Percentiles rank a stretch among this genome's conserved stretches.
Conservation (phyloP, 2,329 filamentous ascomycete species). For the Coniochaeta prunicola region DNA sequence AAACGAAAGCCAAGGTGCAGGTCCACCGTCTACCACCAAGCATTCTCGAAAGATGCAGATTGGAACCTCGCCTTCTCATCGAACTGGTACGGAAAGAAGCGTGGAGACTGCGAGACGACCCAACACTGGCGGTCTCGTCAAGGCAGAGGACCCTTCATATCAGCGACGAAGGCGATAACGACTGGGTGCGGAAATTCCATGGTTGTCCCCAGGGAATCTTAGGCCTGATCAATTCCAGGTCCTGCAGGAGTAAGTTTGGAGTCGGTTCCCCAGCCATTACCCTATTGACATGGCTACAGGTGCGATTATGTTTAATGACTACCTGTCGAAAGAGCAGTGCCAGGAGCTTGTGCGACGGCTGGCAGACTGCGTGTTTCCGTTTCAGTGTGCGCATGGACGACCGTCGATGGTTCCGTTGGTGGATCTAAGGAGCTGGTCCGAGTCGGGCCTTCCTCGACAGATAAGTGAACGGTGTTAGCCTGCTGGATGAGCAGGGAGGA, state of each 20-base stretch:
- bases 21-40: constrained; percentile 52
- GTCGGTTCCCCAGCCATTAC: background rate
- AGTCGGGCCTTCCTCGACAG: background rate
- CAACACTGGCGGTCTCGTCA: constrained; percentile 3
- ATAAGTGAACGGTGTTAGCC: background rate
- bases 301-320: constrained; percentile 83
- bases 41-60: constrained; percentile 68
- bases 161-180: constrained; percentile 6
- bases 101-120: constrained; percentile 55
- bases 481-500: too few relatives aligned
- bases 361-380: constrained; percentile 62
- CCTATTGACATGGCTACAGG: constrained; percentile 19
- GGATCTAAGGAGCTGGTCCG: constrained; percentile 30
- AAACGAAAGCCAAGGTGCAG: constrained; percentile 5
- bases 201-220: constrained; percentile 69
- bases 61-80: constrained; percentile 64
- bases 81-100: constrained; percentile 68
- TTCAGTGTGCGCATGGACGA: constrained; percentile 76
- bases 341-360: constrained; percentile 46
- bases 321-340: constrained; percentile 52
- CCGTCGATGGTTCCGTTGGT: constrained; percentile 59
- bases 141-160: background rate
- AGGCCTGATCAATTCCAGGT: constrained; percentile 67
- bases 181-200: constrained; percentile 57
- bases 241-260: constrained; percentile 56